phyloP scores from a whole-genome alignment of 78 protist species.

The Cavenderia fasciculata region DNA sequence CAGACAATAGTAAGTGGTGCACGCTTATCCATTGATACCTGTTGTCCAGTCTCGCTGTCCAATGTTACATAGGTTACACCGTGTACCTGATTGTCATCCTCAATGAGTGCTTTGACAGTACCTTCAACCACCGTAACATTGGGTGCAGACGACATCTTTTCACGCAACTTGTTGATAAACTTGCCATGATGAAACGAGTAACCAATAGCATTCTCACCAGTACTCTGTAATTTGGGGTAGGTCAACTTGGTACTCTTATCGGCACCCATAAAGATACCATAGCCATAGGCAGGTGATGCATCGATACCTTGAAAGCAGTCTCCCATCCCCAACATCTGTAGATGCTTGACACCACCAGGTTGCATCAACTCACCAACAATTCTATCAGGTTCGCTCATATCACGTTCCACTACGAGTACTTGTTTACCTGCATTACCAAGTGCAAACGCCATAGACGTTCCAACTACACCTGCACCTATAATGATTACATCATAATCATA shows the following conservation, averaged over 20 bases:
- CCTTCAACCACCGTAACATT: conserved; percentile 75
- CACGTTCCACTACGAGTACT: conserved; percentile 83
- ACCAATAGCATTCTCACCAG: conserved; percentile 50
- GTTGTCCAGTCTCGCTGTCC: too few species aligned
- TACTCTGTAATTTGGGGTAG: conserved; percentile 82
- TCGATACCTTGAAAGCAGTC: conserved; percentile 86
- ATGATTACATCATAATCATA: conserved; percentile 85
- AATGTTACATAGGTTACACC: too few species aligned
- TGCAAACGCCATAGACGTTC: conserved; percentile 79
- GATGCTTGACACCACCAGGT: conserved; percentile 88
- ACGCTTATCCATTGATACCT: too few species aligned
- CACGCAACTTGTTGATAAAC: conserved; percentile 82
- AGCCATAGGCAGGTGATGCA: conserved; percentile 60
- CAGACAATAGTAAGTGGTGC: conserved; percentile 84
- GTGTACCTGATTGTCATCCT: conserved; percentile 28
- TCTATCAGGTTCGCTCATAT: conserved; percentile 83
- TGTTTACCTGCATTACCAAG: conserved; percentile 78
- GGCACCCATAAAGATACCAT: conserved; percentile 57
- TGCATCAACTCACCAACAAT: conserved; percentile 93
- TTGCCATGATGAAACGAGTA: conserved; percentile 88
- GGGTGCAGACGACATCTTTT: conserved; percentile 24
- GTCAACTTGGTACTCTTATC: conserved; percentile 13
- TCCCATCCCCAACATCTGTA: conserved; percentile 79
- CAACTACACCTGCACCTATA: conserved; percentile 88
- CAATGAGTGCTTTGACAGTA: conserved; percentile 66